Conservation (phyloP, 176 grass and related monocot genomes). For the Juncus inflexus region DNA sequence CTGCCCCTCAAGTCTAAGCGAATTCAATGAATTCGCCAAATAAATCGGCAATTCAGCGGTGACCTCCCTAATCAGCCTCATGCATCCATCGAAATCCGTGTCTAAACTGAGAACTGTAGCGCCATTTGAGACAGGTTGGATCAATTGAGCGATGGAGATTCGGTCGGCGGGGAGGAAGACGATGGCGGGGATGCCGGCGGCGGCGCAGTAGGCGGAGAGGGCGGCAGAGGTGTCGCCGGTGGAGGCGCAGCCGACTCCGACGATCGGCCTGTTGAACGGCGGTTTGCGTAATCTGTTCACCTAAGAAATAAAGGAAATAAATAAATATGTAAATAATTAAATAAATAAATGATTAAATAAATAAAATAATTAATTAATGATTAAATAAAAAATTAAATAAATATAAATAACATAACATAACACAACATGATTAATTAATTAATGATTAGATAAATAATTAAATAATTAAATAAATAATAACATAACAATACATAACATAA, state of each 20-base stretch:
- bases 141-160: constrained; percentile 86
- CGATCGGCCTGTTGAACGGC: constrained; percentile 74
- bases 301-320: constrained; percentile 14
- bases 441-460: too few relatives aligned
- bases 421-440: too few relatives aligned
- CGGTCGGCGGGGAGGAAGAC: constrained; percentile 80
- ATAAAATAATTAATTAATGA: too few relatives aligned
- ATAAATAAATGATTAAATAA: too few relatives aligned
- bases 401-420: too few relatives aligned
- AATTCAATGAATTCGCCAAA: constrained; percentile 89
- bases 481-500: too few relatives aligned
- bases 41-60: constrained; percentile 86
- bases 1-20: constrained; percentile 78
- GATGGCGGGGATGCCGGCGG: constrained; percentile 67
- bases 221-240: constrained; percentile 94
- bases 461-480: too few relatives aligned
- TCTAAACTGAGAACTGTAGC: too few relatives aligned
- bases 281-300: constrained; percentile 76
- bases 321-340: too few relatives aligned
- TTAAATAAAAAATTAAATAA: too few relatives aligned
- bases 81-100: constrained; percentile 89
- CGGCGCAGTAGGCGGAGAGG: constrained; percentile 82
- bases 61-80: constrained; percentile 89
- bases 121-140: constrained; percentile 90
- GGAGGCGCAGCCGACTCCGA: constrained; percentile 78